Conservation (phyloP, 768 basidiomycete species). For the Wakefieldia striispora region DNA sequence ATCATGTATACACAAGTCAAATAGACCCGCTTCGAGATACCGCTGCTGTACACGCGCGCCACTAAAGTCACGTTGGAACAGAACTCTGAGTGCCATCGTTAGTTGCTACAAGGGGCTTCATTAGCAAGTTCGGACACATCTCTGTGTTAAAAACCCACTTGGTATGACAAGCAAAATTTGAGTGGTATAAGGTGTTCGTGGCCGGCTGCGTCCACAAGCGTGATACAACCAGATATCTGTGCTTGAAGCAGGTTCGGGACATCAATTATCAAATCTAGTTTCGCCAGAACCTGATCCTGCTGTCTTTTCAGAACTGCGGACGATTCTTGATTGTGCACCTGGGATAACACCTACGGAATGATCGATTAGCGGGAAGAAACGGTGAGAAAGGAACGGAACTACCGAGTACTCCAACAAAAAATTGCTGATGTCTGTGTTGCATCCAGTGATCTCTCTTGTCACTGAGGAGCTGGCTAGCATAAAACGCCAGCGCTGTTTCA, state of each 20-base stretch:
- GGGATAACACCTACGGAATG: not conserved
- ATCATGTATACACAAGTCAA: not conserved
- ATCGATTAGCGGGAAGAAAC: not conserved
- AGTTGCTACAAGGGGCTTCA: no score
- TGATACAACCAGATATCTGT: not conserved
- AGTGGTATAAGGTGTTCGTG: not conserved
- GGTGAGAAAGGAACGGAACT: not conserved
- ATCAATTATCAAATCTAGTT: not conserved
- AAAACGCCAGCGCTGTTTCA: no score
- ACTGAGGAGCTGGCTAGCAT: not conserved
- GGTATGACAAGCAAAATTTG: not conserved
- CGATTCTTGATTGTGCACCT: not conserved
- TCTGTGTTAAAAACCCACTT: not conserved
- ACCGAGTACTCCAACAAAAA: not conserved
- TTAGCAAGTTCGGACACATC: not conserved
- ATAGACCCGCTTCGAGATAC: not conserved
- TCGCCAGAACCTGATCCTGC: not conserved
- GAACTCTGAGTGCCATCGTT: not conserved
- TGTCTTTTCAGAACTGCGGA: not conserved
- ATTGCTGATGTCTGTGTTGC: not conserved
- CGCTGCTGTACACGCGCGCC: not conserved
- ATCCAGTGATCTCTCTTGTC: not conserved
- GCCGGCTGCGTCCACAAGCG: not conserved
- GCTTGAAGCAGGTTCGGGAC: not conserved
- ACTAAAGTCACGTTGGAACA: not conserved